A percentile compares a stretch with the other conserved stretches of the same genome.
Conservation (phyloP, 768 basidiomycete genomes). For the Serpula lacrymans region DNA sequence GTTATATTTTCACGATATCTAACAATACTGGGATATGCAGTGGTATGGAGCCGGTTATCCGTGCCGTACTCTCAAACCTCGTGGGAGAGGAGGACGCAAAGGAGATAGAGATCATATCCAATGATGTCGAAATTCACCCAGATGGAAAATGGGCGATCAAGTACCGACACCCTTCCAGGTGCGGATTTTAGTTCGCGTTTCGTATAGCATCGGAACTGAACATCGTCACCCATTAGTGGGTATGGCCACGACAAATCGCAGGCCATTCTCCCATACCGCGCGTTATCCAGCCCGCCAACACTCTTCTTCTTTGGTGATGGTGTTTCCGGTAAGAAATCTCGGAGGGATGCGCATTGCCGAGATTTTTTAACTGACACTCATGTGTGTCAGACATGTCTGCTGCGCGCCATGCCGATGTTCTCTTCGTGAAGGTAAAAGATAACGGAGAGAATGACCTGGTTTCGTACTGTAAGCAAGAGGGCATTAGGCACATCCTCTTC, state of each 20-base stretch:
- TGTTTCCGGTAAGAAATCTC: slow-evolving; percentile 75
- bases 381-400: slow-evolving; percentile 76
- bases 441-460: slow-evolving; percentile 85
- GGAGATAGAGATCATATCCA: slow-evolving; percentile 90
- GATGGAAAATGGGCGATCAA: slow-evolving; percentile 78
- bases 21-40: slow-evolving; percentile 33
- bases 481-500: slow-evolving; percentile 80
- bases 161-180: slow-evolving; percentile 89
- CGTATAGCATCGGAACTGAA: too few relatives aligned
- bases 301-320: slow-evolving; percentile 99
- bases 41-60: slow-evolving; percentile 93
- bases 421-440: slow-evolving; percentile 87
- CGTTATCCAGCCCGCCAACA: slow-evolving; percentile 64
- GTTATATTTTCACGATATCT: slow-evolving; percentile 1
- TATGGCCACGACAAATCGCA: slow-evolving; percentile 97
- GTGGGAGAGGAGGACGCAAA: slow-evolving; percentile 69
- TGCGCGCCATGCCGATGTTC: slow-evolving; percentile 84
- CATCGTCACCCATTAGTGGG: slow-evolving; percentile 41
- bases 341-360: background rate
- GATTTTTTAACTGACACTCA: background rate
- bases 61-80: slow-evolving; percentile 82
- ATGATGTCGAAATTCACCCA: slow-evolving; percentile 67
- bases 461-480: slow-evolving; percentile 73
- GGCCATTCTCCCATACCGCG: slow-evolving; percentile 89
- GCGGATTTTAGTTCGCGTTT: slow-evolving; percentile 10